phyloP scores from a whole-genome alignment of 495 filamentous ascomycete species.

The Neohortaea acidophila region DNA sequence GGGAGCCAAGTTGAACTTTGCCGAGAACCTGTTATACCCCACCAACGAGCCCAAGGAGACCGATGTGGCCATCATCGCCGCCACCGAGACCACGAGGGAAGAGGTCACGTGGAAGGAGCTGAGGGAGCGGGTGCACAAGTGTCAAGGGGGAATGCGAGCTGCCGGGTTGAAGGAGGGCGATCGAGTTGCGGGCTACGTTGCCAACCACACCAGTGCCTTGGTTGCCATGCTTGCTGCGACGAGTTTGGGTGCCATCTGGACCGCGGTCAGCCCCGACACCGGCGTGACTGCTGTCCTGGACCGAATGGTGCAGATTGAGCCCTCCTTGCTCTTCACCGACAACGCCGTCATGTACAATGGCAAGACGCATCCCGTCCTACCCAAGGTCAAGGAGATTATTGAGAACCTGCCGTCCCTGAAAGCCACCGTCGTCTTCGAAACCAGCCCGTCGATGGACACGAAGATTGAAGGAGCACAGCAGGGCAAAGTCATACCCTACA shows the following conservation, averaged over 20 bases:
- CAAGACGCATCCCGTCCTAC: conserved; percentile 54
- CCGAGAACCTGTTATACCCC: conserved; percentile 80
- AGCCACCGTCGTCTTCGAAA: conserved; percentile 54
- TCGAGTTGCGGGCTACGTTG: conserved; percentile 70
- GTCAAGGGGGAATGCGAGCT: conserved; percentile 52
- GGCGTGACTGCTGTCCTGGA: conserved; percentile 71
- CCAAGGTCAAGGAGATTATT: conserved; percentile 60
- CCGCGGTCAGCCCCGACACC: conserved; percentile 70
- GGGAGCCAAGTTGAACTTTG: conserved; percentile 69
- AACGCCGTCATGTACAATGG: conserved; percentile 81
- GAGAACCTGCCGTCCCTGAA: conserved; percentile 45
- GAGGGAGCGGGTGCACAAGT: conserved; percentile 57
- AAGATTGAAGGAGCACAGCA: background rate
- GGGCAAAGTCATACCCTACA: conserved; percentile 33
- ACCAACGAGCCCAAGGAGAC: conserved; percentile 41
- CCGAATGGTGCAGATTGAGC: conserved; percentile 65
- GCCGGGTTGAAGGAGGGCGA: conserved; percentile 49
- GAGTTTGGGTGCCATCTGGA: conserved; percentile 78
- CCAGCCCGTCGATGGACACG: conserved; percentile 30
- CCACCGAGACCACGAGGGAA: conserved; percentile 53
- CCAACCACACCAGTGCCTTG: conserved; percentile 70
- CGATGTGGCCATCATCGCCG: conserved; percentile 51
- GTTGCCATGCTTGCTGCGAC: conserved; percentile 75
- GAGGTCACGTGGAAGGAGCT: conserved; percentile 67
- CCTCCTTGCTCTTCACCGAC: conserved; percentile 67